Conservation (phyloP, 306 rosid species). For the Erythrophleum fordii region DNA sequence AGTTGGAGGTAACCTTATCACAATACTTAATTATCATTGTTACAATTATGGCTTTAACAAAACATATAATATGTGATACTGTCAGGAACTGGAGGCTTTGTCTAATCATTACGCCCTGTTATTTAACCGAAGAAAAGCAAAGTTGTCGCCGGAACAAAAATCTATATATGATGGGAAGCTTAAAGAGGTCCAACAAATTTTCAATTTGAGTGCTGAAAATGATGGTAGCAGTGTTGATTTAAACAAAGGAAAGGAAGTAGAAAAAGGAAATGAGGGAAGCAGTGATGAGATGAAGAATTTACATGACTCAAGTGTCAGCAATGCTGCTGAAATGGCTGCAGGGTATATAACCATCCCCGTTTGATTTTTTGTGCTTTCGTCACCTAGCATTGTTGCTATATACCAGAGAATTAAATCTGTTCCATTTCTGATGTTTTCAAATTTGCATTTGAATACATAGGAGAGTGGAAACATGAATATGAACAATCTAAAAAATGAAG, state of each 20-base stretch:
- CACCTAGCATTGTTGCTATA: neutral
- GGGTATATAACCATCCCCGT: conserved; percentile 58
- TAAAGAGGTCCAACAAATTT: conserved; percentile 86
- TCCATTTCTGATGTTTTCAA: conserved; percentile 25
- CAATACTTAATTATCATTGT: conserved; percentile 19
- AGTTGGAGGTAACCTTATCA: conserved; percentile 78
- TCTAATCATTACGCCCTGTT: conserved; percentile 87
- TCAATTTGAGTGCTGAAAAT: conserved; percentile 66
- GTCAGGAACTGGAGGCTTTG: conserved; percentile 91
- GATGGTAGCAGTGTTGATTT: conserved; percentile 61
- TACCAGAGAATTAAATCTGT: neutral
- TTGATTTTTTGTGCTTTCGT: conserved; percentile 29
- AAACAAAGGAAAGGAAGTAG: conserved; percentile 79
- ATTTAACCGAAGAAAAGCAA: conserved; percentile 84
- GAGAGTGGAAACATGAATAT: neutral
- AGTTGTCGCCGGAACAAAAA: conserved; percentile 76
- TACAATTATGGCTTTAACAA: conserved; percentile 28
- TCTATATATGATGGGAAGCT: conserved; percentile 83
- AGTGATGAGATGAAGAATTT: conserved; percentile 78
- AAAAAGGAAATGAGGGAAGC: conserved; percentile 69
- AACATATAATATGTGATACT: conserved; percentile 38
- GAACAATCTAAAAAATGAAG: neutral
- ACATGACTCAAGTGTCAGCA: conserved; percentile 85
- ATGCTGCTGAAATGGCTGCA: conserved; percentile 98
- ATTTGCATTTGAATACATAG: conserved; percentile 9